Conservation (phyloP, 345 rosid species). For the Sonneratia alba region DNA sequence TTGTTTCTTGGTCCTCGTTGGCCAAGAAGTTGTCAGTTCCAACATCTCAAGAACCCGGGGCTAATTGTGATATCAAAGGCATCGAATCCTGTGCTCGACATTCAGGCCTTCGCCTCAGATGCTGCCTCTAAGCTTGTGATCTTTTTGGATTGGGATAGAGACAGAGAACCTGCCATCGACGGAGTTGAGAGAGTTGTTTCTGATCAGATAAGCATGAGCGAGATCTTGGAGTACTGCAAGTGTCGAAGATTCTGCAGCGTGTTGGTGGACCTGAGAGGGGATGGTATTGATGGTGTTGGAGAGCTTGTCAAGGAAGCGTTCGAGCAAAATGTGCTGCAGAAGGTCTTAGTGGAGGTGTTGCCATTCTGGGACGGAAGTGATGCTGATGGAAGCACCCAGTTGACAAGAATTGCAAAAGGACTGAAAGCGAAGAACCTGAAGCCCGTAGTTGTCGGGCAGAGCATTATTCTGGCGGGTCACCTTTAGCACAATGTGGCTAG, state of each 20-base stretch:
- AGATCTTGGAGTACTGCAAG: conserved; percentile 46
- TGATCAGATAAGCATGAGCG: conserved; percentile 33
- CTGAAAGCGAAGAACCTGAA: conserved; percentile 37
- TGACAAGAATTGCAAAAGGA: conserved; percentile 24
- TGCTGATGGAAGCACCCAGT: not conserved
- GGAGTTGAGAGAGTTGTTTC: conserved; percentile 38
- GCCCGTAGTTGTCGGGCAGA: conserved; percentile 25
- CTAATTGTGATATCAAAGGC: conserved; percentile 31
- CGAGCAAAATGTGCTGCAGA: conserved; percentile 44
- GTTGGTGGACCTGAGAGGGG: conserved; percentile 56
- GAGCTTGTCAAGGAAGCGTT: conserved; percentile 41
- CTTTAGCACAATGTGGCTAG: conserved; percentile 12
- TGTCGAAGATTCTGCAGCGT: conserved; percentile 45
- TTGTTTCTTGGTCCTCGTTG: conserved; percentile 40
- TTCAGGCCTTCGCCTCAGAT: conserved; percentile 22
- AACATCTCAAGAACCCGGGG: conserved; percentile 48
- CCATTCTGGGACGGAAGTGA: conserved; percentile 42
- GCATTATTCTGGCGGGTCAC: conserved; percentile 51
- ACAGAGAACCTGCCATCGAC: conserved; percentile 15
- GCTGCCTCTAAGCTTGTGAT: conserved; percentile 27
- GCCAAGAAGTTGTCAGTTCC: conserved; percentile 24
- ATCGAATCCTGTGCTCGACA: conserved; percentile 16
- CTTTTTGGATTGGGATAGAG: conserved; percentile 25
- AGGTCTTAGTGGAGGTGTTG: conserved; percentile 45
- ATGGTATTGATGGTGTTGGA: conserved; percentile 27